Base-by-base conservation (phyloP, 1,284 basidiomycete genomes). In the Austroboletus niveus region DNA sequence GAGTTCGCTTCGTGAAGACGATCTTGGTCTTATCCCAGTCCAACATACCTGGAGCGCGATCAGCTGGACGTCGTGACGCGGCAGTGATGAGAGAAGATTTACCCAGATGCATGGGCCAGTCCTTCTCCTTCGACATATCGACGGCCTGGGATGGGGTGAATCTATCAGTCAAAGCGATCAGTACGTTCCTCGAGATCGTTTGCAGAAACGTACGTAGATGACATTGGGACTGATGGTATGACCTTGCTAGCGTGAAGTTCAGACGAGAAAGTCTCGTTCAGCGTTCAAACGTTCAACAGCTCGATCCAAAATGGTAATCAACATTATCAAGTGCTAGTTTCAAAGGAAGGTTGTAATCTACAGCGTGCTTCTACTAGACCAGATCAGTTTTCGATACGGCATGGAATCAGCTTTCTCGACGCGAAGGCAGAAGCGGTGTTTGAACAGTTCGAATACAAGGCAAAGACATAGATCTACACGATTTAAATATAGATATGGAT, bases 21-120 rank as follows among this genome's bases (percentile, higher is more conserved):
- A 89, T 85, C 51, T 69, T 79, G 39, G 84, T 87, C 8, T 66
- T 63, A 60, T 89, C 87, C 87, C 87, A 89, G 66, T 89, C 86
- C 56, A 89, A 72, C 81, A 87, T 79, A 49, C 86, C 86, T 87
- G 47, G 7, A 29, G 43, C 51, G 27, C 35, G 43, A 20, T 47
- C 14, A 14, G 11, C 50, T 41, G 40, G n/a, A 45, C 45, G 8
- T 17, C 42, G 29, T 24, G 34, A 17, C 12, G 24, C 9, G 5
- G 17, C 17, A 17, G 15, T 27, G 24, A 42, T 38, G 12, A 30
- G 42, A 47, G 45, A 40, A 24, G 29, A 63, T 75, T 32, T 48
- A 82, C 85, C 86, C 24, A 89, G 71, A 59, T 76, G 78, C 52
- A 79, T 70, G 35, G 84, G 70, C 86, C 86, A 89, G 56, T 87